Evolutionary conservation across 208 protist genomes (phyloP).

Genomic region (Leishmania tropica): DNA sequence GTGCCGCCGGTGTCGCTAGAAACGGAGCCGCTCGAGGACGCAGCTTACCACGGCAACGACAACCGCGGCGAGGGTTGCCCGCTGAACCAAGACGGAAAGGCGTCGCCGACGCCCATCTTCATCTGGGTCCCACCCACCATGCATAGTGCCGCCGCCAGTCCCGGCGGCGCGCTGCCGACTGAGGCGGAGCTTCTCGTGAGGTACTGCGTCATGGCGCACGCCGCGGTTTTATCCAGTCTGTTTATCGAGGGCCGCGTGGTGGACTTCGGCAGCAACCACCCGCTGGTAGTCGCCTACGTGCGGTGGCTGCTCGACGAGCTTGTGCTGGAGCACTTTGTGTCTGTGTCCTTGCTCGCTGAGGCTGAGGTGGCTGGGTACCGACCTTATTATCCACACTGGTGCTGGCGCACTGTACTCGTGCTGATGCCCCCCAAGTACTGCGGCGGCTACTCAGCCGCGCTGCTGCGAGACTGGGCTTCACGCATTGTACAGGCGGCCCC

Average conservation of each 20-base stretch:
- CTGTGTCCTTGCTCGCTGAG: slow-evolving; percentile 10
- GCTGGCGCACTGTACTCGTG: slow-evolving; percentile 41
- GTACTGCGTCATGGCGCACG: slow-evolving; percentile 70
- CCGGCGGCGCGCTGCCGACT: not conserved
- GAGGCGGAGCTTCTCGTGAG: slow-evolving; percentile 23
- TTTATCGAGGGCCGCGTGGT: slow-evolving; percentile 76
- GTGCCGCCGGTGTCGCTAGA: slow-evolving; percentile 50
- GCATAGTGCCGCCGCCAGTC: not conserved
- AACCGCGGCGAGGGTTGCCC: slow-evolving; percentile 73
- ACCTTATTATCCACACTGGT: slow-evolving; percentile 61
- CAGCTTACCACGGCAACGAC: slow-evolving; percentile 68
- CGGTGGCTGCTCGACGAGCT: slow-evolving; percentile 60
- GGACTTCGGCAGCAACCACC: slow-evolving; percentile 51
- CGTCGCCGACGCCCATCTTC: slow-evolving; percentile 49
- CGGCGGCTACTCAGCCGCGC: slow-evolving; percentile 12
- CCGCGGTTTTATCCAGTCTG: slow-evolving; percentile 63
- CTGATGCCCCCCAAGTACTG: slow-evolving; percentile 44
- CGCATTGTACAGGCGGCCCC: slow-evolving; percentile 55
- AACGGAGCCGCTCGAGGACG: slow-evolving; percentile 38
- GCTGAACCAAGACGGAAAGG: slow-evolving; percentile 44
- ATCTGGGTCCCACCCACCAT: slow-evolving; percentile 22
- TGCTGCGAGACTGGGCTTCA: slow-evolving; percentile 24
- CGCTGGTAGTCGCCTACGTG: slow-evolving; percentile 53
- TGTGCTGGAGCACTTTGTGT: slow-evolving; percentile 41
- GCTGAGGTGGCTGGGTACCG: slow-evolving; percentile 11